A percentile compares a stretch with the other conserved stretches of the same genome.
These are phyloP conservation scores for Stentor roeselii DNA, from an alignment of 73 alveolate genomes.

Conservation along the genomic window DNA sequence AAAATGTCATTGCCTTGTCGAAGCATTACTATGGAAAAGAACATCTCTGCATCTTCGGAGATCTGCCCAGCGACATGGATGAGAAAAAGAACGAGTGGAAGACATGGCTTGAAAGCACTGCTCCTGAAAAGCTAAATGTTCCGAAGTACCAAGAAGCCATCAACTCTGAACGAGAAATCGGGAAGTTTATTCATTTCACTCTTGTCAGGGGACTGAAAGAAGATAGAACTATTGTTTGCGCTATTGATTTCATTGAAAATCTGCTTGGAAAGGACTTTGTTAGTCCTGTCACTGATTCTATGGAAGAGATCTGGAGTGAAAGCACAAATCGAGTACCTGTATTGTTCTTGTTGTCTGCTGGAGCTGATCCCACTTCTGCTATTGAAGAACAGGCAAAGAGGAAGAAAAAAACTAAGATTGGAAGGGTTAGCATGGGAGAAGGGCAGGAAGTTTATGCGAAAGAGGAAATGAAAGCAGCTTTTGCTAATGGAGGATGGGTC, in stretches of 20 bases:
- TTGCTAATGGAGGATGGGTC: conserved; percentile 98
- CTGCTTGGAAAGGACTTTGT: conserved; percentile 94
- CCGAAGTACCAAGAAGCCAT: conserved; percentile 95
- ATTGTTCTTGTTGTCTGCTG: conserved; percentile 99
- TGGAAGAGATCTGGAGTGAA: conserved; percentile 90
- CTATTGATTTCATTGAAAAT: conserved; percentile 85
- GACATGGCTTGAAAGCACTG: conserved; percentile 73
- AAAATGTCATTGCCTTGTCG: conserved; percentile 95
- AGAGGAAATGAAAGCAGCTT: conserved; percentile 91
- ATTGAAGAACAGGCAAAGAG: conserved; percentile 99
- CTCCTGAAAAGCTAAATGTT: conserved; percentile 87
- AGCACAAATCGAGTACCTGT: conserved; percentile 91
- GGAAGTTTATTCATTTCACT: conserved; percentile 90
- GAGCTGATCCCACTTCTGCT: conserved; percentile 99
- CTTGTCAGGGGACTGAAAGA: conserved; percentile 95
- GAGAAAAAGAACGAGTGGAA: conserved; percentile 74
- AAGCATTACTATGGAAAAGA: conserved; percentile 94
- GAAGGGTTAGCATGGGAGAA: conserved; percentile 99
- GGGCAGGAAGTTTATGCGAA: conserved; percentile 97
- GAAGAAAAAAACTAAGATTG: conserved; percentile 97
- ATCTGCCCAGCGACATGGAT: conserved; percentile 67
- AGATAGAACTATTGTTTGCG: conserved; percentile 94
- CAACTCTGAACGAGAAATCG: conserved; percentile 79
- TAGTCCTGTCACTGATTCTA: conserved; percentile 98
- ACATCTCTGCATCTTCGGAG: conserved; percentile 85